Evolutionary conservation across 257 asterid genomes (phyloP), one percentile per base, ranked within the genome.

Genomic region (Plantago elongata): DNA sequence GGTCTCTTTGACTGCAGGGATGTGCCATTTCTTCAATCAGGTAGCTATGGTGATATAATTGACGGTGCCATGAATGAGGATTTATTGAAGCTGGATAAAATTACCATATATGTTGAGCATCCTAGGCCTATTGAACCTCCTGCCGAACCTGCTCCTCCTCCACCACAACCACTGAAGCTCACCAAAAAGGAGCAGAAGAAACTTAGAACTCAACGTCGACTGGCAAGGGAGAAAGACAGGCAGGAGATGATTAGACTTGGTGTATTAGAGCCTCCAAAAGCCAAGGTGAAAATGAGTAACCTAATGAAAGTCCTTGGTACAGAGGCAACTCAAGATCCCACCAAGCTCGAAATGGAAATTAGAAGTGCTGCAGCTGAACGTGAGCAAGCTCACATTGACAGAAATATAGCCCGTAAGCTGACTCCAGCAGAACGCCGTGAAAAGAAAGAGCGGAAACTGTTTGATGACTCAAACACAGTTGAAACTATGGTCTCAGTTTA

Each of bases 331-430:
- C 97, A 89, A 71, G 96, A 93, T 67, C 99, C 99, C 67, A 89
- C 97, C 7, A 87, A 77, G 79, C 86, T 93, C 38, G 99, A 89
- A 67, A 93, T 77, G 95, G 99, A 89, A 72, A 80, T 89, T 44
- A 77, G 90, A 79, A 93, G 90, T 27, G 99, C 99, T 55, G 99
- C 99, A 38, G 96, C 95, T 8, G 97, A 93, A 76, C 96, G 99
- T 4, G 97, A 93, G 75, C 96, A 85, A 72, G 99, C 99, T 57
- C 99, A 93, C 71, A 77, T 82, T 1, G 99, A 93, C 71, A 71
- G 99, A 63, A 93, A 93, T 54, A 72, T 78, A 29, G 95, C 96
- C 18, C 95, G 97, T 45, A 93, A 85, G 81, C 97, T 93, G 62
- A 93, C 99, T 47, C 97, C 99, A 15, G 85, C 86, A 1, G 99